Evolutionary conservation across 192 early-diverging fungal species (phyloP), one percentile per base, ranked within the genome.

Genomic region (Mortierella hygrophila): DNA sequence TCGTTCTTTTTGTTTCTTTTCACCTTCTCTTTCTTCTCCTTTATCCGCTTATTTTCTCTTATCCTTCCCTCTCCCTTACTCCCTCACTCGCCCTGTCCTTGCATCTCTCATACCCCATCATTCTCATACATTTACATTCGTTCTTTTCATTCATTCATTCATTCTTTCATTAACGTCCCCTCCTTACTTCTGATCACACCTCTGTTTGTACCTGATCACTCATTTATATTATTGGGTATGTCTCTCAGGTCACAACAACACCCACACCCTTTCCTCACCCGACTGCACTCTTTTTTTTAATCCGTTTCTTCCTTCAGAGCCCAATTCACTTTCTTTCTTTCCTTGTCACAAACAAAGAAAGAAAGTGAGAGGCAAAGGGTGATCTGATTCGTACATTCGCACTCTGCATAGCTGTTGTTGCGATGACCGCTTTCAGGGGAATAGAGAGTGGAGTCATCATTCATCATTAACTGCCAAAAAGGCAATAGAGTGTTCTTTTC

Each of bases 31-130:
- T 38, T 1, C 37, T 57, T 29, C 52, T 55, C 20, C 49, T 21
- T 70, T 52, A 18, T 76, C 80, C 77, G 82, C 75, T 77, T 73
- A 46, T 42, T 71, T 46, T 70, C 55, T 72, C 21, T n/a, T 23
- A n/a, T 13, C 15, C 23, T 42, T 41, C 23, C 8, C 26, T 29
- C 3, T 8, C 54, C 65, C 37, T 83, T 55, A 29, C 73, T 40
- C 52, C 2, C 16, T 57, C 73, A 11, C 26, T 57, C 52, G 18
- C 77, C 77, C 75, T 76, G 77, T 71, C 68, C 73, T 83, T 73
- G 70, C 42, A 77, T 72, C 52, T 74, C 88, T 44, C 41, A 16
- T 37, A 35, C 32, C 18, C 54, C 55, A 47, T 68, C 54, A 40
- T 69, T 41, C 10, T 32, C 74, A 26, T 65, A 75, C 72, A 65